Percentiles rank a stretch among this genome's conserved stretches.
Conservation (phyloP, 495 filamentous ascomycete genomes). For the Xylaria sp. region DNA sequence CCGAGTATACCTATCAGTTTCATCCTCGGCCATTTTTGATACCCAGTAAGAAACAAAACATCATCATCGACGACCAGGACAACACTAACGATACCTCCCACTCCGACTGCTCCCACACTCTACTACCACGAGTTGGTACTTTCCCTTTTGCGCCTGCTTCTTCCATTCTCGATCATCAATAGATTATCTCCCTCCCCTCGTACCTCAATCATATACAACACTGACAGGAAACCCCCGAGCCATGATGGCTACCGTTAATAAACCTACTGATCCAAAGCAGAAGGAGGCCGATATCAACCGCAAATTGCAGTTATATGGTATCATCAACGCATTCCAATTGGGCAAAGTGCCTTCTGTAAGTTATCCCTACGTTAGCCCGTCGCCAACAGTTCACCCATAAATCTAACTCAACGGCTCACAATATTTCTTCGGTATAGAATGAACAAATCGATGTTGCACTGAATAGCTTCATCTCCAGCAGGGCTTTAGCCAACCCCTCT, state of each 20-base stretch:
- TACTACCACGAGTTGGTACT: neutral
- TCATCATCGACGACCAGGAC: neutral
- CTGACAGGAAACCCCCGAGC: neutral
- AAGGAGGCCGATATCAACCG: constrained; percentile 78
- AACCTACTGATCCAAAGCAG: constrained; percentile 67
- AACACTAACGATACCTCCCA: neutral
- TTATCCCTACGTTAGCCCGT: constrained; percentile 24
- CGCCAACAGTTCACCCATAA: neutral
- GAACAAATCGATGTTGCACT: constrained; percentile 94
- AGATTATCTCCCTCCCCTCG: neutral
- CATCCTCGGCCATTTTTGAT: constrained; percentile 14
- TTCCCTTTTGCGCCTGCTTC: neutral
- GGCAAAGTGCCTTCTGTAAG: constrained; percentile 92
- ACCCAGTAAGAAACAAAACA: constrained; percentile 10
- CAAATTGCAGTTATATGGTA: constrained; percentile 95
- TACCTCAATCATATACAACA: neutral
- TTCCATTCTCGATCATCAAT: no score
- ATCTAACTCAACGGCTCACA: constrained; percentile 28
- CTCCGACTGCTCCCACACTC: neutral
- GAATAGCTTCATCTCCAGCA: constrained; percentile 78
- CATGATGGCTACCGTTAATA: constrained; percentile 63
- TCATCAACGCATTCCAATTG: constrained; percentile 82
- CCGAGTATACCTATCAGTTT: constrained; percentile 22
- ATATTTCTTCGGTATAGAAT: constrained; percentile 60
- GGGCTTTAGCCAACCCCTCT: constrained; percentile 72